Percentiles rank a stretch among this genome's conserved stretches.
phyloP scores from a whole-genome alignment of 768 basidiomycete genomes.

The Lepiota brunneoincarnata region DNA sequence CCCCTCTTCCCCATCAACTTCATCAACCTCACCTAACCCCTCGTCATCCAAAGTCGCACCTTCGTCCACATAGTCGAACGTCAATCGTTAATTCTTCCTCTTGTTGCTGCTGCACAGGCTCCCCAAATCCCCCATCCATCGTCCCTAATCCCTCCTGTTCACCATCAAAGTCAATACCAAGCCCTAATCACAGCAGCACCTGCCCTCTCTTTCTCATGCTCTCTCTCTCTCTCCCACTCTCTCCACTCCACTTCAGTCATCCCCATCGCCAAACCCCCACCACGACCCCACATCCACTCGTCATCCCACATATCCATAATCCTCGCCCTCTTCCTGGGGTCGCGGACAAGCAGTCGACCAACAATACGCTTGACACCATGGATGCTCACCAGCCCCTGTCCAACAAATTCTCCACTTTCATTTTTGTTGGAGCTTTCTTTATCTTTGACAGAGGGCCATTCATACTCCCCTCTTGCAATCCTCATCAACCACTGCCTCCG shows the following conservation, averaged over 20 bases:
- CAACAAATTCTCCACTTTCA: constrained; percentile 31
- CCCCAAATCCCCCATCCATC: neutral
- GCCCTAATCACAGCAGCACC: constrained; percentile 3
- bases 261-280: constrained; percentile 13
- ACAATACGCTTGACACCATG: constrained; percentile 55
- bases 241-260: constrained; percentile 14
- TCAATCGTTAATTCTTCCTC: constrained; percentile 15
- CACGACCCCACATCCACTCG: constrained; percentile 38
- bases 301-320: constrained; percentile 65
- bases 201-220: neutral
- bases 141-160: too few species aligned
- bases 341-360: constrained; percentile 60
- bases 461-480: constrained; percentile 78
- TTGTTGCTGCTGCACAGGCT: neutral
- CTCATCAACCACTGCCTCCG: constrained; percentile 65
- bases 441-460: constrained; percentile 51
- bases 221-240: constrained; percentile 6
- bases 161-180: constrained; percentile 2
- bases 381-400: constrained; percentile 34
- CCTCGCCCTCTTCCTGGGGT: constrained; percentile 61
- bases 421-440: constrained; percentile 2
- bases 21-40: constrained; percentile 16
- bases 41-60: constrained; percentile 16
- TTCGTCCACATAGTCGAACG: constrained; percentile 11
- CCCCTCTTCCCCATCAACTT: constrained; percentile 27